phyloP scores from a whole-genome alignment of 306 rosid genomes.

The Echinosophora koreensis region DNA sequence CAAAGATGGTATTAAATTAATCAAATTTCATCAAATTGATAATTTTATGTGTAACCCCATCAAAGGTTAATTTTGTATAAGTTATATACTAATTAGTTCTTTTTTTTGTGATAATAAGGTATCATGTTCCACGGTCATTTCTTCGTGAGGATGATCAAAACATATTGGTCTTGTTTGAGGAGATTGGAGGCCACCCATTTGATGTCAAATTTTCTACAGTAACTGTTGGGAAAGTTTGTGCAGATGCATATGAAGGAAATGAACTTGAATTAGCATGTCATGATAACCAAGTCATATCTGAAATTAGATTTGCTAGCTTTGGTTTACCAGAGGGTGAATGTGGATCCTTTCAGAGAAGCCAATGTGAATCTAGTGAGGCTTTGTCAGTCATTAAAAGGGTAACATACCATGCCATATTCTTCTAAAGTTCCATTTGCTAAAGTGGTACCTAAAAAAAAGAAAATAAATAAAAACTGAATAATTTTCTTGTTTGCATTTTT shows the following conservation, averaged over 20 bases:
- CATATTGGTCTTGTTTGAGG: constrained; percentile 49
- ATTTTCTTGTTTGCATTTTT: not conserved
- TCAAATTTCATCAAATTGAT: not conserved
- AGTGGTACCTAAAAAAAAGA: not conserved
- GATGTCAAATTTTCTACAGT: constrained; percentile 44
- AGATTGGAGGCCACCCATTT: constrained; percentile 51
- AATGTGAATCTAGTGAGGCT: constrained; percentile 24
- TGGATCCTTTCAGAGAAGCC: constrained; percentile 32
- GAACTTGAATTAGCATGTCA: constrained; percentile 45
- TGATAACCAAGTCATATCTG: constrained; percentile 25
- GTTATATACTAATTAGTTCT: not conserved
- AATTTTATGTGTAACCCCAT: not conserved
- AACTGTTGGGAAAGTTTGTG: constrained; percentile 41
- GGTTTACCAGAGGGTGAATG: constrained; percentile 32
- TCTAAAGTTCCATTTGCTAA: not conserved
- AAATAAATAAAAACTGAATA: not conserved
- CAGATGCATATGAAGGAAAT: constrained; percentile 41
- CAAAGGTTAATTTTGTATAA: not conserved
- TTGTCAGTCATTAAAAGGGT: not conserved
- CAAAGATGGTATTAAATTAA: constrained; percentile 46
- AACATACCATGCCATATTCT: not conserved
- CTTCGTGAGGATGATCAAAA: constrained; percentile 23
- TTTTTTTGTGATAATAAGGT: constrained; percentile 20
- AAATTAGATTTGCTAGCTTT: constrained; percentile 50
- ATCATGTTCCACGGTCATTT: constrained; percentile 51